These are phyloP conservation scores for Tuber calosporum DNA, from an alignment of 495 filamentous ascomycete species.

Conservation along the genomic window DNA sequence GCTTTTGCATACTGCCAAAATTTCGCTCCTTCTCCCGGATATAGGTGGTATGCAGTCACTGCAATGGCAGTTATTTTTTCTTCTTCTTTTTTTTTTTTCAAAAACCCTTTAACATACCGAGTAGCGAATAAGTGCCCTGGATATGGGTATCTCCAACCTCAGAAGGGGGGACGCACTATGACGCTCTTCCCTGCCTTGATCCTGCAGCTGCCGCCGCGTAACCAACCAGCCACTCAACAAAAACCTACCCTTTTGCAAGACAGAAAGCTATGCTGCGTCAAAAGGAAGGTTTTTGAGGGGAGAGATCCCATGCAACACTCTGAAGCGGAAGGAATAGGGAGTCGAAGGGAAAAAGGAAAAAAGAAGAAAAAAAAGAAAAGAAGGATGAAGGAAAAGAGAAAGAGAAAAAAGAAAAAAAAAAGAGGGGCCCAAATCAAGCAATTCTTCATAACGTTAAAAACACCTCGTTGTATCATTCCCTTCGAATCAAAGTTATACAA, in stretches of 20 bases:
- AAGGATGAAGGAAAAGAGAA: neutral
- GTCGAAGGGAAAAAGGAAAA: neutral
- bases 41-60: neutral
- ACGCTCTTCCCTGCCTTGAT: neutral
- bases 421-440: neutral
- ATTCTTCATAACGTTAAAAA: neutral
- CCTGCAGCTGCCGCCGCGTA: conserved; percentile 4
- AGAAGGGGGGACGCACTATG: neutral
- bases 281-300: neutral
- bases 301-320: neutral
- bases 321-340: neutral
- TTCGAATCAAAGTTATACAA: neutral
- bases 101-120: neutral
- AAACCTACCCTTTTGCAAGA: neutral
- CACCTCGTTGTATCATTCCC: conserved; percentile 1
- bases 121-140: neutral
- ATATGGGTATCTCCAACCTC: neutral
- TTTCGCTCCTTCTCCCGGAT: neutral
- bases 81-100: no score
- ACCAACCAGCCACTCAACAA: neutral
- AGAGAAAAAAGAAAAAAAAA: neutral
- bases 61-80: no score
- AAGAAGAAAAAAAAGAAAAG: neutral
- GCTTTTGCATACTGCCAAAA: neutral
- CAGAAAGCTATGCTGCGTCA: neutral